Percentiles rank a stretch among this genome's conserved stretches.
Conservation (phyloP, 192 early-diverging fungal genomes). For the Powellomyces hirtus region DNA sequence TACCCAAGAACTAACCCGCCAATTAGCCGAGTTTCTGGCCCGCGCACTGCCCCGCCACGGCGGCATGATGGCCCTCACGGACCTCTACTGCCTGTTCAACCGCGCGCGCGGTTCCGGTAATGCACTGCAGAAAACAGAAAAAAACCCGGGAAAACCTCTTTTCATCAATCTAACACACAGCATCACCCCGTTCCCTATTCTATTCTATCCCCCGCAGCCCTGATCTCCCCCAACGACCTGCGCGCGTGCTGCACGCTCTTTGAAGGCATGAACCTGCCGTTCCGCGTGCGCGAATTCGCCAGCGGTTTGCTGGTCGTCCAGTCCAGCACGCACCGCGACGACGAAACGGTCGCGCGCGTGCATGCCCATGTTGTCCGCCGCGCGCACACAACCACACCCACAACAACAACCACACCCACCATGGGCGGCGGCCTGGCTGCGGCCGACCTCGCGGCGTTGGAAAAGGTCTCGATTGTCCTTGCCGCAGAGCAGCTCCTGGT, state of each 20-base stretch:
- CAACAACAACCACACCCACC: slow-evolving; percentile 34
- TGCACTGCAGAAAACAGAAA: background rate
- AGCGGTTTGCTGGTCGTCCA: slow-evolving; percentile 82
- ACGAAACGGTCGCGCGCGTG: slow-evolving; percentile 61
- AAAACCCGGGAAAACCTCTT: background rate
- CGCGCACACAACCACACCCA: too few relatives aligned
- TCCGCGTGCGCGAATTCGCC: slow-evolving; percentile 72
- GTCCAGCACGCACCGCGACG: slow-evolving; percentile 63
- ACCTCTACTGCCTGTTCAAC: slow-evolving; percentile 94
- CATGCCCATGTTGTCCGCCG: slow-evolving; percentile 33
- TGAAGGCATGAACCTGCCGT: slow-evolving; percentile 63
- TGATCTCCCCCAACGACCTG: slow-evolving; percentile 94
- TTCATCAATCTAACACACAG: too few relatives aligned
- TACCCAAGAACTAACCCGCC: slow-evolving; percentile 80
- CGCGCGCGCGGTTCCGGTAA: slow-evolving; percentile 83
- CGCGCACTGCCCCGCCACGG: slow-evolving; percentile 63
- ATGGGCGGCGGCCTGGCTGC: slow-evolving; percentile 58
- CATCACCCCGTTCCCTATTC: too few relatives aligned
- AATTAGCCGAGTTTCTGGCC: slow-evolving; percentile 80
- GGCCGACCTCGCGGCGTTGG: slow-evolving; percentile 62
- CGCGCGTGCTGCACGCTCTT: slow-evolving; percentile 74
- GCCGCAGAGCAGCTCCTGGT: slow-evolving; percentile 72
- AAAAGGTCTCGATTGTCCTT: slow-evolving; percentile 61
- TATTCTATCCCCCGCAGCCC: slow-evolving; percentile 36
- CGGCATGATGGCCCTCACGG: slow-evolving; percentile 80